Evolutionary conservation across 345 rosid genomes (phyloP), one percentile per base, ranked within the genome.

Genomic region (Corchorus capsularis): DNA sequence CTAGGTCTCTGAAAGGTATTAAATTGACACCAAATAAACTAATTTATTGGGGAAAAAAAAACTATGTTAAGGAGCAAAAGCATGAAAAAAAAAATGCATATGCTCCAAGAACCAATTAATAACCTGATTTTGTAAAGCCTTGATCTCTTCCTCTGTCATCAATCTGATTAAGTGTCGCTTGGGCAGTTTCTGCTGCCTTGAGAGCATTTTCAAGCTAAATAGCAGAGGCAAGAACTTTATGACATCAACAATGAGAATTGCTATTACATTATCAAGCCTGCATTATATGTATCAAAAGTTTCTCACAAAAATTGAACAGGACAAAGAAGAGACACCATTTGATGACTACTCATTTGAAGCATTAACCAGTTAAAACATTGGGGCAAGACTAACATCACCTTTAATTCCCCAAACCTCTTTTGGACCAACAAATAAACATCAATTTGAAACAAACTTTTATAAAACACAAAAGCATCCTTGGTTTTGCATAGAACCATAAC

Each of bases 71-170:
- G 59, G 62, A 65, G 15, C 0, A 8, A 60, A 75, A 22, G 49
- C 8, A 12, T 10, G 10, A 4, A 6, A 52, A 35, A 16, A 39
- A 27, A 8, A 37, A 32, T 13, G 17, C 12, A 54, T 75, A 64
- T 65, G 0, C 72, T 56, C 63, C 19, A 52, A 70, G 53, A 81
- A 60, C 37, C 6, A 64, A 66, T 79, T 12, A 59, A 63, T 71
- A 78, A 96, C 99, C 99, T 96, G 97, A 79, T 87, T 84, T 73
- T 96, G 92, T 76, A 96, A 90, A 45, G 96, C 86, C 82, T 90
- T 93, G 78, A 96, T 85, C 85, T 91, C 95, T 75, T 91, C 99
- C 78, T 89, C 99, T 6, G 98, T 87, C 84, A 93, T 89, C 73
- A 93, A 71, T 47, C 70, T 62, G 97, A 79, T 75, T 85, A 64